Conservation (phyloP, 2,329 filamentous ascomycete genomes). For the Plectosphaerella cucumerina region DNA sequence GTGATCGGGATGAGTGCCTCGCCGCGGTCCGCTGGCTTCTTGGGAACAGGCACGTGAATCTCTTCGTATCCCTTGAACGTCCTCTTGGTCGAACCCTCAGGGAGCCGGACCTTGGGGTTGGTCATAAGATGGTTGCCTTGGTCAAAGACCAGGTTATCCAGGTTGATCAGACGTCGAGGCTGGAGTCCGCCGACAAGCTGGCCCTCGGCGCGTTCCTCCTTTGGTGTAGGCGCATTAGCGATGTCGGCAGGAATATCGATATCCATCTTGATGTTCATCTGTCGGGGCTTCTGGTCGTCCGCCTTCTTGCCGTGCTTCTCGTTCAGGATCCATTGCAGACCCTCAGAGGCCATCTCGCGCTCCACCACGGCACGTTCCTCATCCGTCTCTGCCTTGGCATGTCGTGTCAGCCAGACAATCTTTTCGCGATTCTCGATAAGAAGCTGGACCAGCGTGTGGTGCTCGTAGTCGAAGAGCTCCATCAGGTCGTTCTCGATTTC, state of each 20-base stretch:
- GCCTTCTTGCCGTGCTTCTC: constrained; percentile 75
- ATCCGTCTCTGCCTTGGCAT: constrained; percentile 77
- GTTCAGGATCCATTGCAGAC: constrained; percentile 79
- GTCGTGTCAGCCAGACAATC: constrained; percentile 89
- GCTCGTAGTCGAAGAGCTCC: constrained; percentile 96
- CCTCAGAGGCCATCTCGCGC: constrained; percentile 86
- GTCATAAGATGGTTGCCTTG: constrained; percentile 99
- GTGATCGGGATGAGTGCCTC: constrained; percentile 80
- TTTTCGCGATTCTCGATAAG: constrained; percentile 90
- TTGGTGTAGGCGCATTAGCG: constrained; percentile 32
- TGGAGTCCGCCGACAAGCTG: constrained; percentile 77
- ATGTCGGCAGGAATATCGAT: constrained; percentile 65
- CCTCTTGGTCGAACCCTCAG: constrained; percentile 90
- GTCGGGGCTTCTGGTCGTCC: constrained; percentile 55
- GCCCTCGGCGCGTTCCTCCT: constrained; percentile 58
- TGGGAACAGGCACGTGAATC: constrained; percentile 92
- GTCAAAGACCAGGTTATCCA: constrained; percentile 95
- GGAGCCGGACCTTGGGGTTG: constrained; percentile 91
- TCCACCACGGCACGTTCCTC: constrained; percentile 74
- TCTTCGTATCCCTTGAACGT: constrained; percentile 98
- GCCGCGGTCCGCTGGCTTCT: constrained; percentile 75
- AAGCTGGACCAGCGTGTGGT: constrained; percentile 87
- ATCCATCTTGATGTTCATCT: constrained; percentile 93
- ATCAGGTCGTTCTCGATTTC: constrained; percentile 98
- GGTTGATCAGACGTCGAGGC: constrained; percentile 81